Evolutionary conservation across 1,139 yeast genomes (phyloP).

Genomic region (Hansenula sp.): DNA sequence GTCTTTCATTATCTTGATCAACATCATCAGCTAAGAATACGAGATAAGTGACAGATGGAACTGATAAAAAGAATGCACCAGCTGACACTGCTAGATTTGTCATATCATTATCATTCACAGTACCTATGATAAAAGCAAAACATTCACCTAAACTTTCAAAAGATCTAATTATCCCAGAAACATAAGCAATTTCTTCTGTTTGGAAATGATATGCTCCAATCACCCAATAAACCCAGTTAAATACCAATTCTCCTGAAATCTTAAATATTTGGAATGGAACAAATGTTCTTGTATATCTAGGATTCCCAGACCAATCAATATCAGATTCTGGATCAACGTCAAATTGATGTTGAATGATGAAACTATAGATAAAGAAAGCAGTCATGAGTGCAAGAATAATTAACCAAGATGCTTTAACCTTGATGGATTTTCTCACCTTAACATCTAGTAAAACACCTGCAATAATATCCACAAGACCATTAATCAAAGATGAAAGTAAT

Average conservation of each 20-base stretch:
- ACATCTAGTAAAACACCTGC: constrained; percentile 16
- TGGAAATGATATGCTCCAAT: constrained; percentile 20
- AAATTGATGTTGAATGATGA: constrained; percentile 17
- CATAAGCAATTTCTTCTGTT: constrained; percentile 9
- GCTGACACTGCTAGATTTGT: constrained; percentile 22
- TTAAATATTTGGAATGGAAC: constrained; percentile 24
- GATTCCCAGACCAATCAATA: constrained; percentile 22
- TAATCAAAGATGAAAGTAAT: constrained; percentile 19
- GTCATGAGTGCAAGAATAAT: constrained; percentile 7
- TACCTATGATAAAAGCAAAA: constrained; percentile 21
- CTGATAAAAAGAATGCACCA: constrained; percentile 19
- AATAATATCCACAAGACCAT: constrained; percentile 16
- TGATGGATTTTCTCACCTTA: constrained; percentile 7
- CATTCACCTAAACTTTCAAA: constrained; percentile 19
- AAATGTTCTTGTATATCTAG: constrained; percentile 17
- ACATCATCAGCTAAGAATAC: constrained; percentile 14
- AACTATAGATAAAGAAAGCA: constrained; percentile 20
- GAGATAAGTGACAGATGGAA: constrained; percentile 20
- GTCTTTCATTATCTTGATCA: too few relatives aligned
- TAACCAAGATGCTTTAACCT: constrained; percentile 18
- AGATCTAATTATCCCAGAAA: constrained; percentile 18
- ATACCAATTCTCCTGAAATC: constrained; percentile 19
- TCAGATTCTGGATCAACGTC: constrained; percentile 11
- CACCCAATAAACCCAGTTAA: constrained; percentile 25
- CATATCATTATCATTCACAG: constrained; percentile 19